Evolutionary conservation across 306 rosid genomes (phyloP).

Genomic region (Quercus berberidifolia): DNA sequence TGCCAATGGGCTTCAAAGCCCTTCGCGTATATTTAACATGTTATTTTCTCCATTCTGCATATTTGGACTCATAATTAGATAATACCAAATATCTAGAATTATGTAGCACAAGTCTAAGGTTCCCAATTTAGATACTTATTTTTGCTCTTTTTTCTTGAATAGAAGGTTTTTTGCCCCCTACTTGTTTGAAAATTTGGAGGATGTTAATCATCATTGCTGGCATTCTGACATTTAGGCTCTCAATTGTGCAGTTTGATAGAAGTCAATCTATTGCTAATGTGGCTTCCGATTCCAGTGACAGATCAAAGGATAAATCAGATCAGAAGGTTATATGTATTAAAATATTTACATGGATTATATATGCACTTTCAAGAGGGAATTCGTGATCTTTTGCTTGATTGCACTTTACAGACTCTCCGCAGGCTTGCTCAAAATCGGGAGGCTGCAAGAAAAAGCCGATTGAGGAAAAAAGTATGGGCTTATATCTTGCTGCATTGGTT

Average conservation of each 20-base stretch:
- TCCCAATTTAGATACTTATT: background rate
- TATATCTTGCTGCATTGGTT: background rate
- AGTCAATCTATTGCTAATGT: conserved; percentile 43
- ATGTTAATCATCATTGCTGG: conserved; percentile 1
- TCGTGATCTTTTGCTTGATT: conserved; percentile 15
- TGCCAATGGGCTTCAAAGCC: too few relatives aligned
- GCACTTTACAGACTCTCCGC: conserved; percentile 69
- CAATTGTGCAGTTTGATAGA: conserved; percentile 64
- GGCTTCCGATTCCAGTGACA: conserved; percentile 91
- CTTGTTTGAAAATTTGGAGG: conserved; percentile 1
- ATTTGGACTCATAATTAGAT: background rate
- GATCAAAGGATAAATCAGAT: conserved; percentile 85
- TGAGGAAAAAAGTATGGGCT: conserved; percentile 78
- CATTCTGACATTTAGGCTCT: conserved; percentile 29
- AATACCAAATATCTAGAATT: background rate
- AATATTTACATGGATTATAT: conserved; percentile 2
- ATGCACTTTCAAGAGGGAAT: conserved; percentile 6
- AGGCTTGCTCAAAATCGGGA: conserved; percentile 99
- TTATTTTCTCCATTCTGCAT: conserved; percentile 4
- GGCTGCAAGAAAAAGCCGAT: conserved; percentile 96
- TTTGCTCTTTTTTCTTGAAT: background rate
- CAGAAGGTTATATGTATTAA: conserved; percentile 69
- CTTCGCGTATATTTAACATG: too few relatives aligned
- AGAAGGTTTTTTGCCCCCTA: background rate
- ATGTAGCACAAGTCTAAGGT: background rate